Percentiles rank a stretch among this genome's conserved stretches.
phyloP scores from a whole-genome alignment of 306 rosid species.

The Luffa aegyptiaca region DNA sequence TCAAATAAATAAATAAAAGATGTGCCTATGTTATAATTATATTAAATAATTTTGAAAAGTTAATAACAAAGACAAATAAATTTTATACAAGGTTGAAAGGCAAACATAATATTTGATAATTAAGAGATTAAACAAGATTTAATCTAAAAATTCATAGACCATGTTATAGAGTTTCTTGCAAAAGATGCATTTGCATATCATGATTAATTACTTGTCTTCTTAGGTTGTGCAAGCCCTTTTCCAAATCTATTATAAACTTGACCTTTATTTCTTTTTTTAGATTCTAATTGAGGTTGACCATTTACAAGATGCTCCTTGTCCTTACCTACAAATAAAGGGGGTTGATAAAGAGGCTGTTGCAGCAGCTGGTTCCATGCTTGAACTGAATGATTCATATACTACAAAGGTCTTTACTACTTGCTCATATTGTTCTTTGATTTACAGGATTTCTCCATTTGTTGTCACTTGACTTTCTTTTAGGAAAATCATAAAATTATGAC shows the following conservation, averaged over 20 bases:
- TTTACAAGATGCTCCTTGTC: conserved; percentile 82
- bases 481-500: not conserved
- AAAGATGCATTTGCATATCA: not conserved
- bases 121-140: not conserved
- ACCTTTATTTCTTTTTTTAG: conserved; percentile 25
- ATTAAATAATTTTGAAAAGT: not conserved
- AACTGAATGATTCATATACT: conserved; percentile 77
- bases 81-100: not conserved
- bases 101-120: not conserved
- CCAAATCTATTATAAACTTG: not conserved
- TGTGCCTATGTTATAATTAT: not conserved
- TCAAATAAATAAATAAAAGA: not conserved
- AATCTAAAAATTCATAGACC: not conserved
- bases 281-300: conserved; percentile 90
- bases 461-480: not conserved
- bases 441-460: not conserved
- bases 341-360: conserved; percentile 89
- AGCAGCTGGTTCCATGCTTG: conserved; percentile 81
- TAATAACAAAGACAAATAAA: not conserved
- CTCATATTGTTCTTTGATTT: not conserved
- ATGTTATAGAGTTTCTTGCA: not conserved
- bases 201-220: not conserved
- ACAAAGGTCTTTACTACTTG: conserved; percentile 53
- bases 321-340: conserved; percentile 92
- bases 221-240: not conserved